Base-by-base conservation (phyloP, 495 filamentous ascomycete genomes). In the Lasiosphaeris hirsuta region DNA sequence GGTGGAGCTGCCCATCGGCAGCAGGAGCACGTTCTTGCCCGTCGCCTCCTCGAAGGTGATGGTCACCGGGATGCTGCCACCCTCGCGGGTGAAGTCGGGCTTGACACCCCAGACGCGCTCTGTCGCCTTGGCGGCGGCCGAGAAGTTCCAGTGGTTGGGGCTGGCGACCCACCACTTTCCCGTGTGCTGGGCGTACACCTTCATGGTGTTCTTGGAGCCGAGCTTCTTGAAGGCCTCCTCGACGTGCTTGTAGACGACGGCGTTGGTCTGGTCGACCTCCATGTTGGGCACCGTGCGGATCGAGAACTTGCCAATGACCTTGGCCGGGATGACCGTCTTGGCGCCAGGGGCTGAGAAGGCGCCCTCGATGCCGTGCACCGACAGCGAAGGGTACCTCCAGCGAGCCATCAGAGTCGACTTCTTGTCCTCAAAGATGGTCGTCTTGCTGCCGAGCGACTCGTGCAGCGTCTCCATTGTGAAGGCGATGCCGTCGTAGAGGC, bases 131-230 rank as follows among this genome's bases (percentile, higher is more conserved):
- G 85, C 81, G 8, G 94, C 94, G 17, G 94, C 94, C 19, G 81
- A 79, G 74, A 97, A 99, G 80, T 97, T 99, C 92, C 93, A 96
- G 80, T 97, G 94, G 70, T 94, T 93, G 10, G 94, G 95, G 64
- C 85, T 89, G 17, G 95, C 89, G 23, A 96, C 92, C 94, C 94
- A 99, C 94, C 94, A 99, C 70, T 96, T 96, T 35, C 94, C 94
- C 51, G 85, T 84, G 75, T 99, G 95, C 71, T 89, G 83, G 14
- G 92, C 80, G 59, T 78, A 84, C 17, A 89, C 85, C 62, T 90
- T 89, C 66, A 95, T 71, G 18, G 76, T 91, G 76, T 99, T 99
- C 77, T 99, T 97, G 72, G 86, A 90, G 54, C 81, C 81, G 39
- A 97, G 81, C 72, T 89, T 90, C 58, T 87, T 83, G 68, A 95